Evolutionary conservation across 176 grass and related monocot species (phyloP).

Genomic region (Hyparrhenia diplandra): DNA sequence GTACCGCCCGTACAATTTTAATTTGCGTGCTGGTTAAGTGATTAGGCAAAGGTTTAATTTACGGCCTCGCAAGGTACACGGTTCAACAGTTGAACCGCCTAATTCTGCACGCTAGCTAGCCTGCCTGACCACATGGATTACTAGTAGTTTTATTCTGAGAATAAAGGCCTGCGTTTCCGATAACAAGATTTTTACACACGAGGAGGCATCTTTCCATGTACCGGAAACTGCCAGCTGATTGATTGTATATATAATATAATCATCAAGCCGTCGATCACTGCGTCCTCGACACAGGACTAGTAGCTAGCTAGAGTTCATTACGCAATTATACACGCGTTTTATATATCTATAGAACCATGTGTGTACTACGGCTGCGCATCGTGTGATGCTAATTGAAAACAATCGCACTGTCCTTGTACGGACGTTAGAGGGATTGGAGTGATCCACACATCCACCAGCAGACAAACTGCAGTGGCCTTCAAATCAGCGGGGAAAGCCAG

Average conservation of each 20-base stretch:
- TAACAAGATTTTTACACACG: not conserved
- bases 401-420: conserved; percentile 1
- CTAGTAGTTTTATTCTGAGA: too few species aligned
- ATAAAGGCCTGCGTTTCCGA: not conserved
- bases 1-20: not conserved
- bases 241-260: conserved; percentile 12
- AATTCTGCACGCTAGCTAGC: too few species aligned
- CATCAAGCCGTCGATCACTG: not conserved
- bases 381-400: too few species aligned
- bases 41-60: too few species aligned
- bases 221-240: not conserved
- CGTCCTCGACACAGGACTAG: not conserved
- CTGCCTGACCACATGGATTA: too few species aligned
- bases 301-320: not conserved
- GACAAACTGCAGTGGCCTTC: conserved; percentile 56
- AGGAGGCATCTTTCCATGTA: not conserved
- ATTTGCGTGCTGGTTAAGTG: not conserved
- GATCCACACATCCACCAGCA: conserved; percentile 22
- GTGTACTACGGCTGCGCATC: too few species aligned
- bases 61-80: too few species aligned
- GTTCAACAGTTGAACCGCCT: too few species aligned
- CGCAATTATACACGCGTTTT: not conserved
- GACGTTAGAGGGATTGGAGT: not conserved
- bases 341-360: not conserved
- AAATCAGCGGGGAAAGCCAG: conserved; percentile 36